Conservation (phyloP, 495 filamentous ascomycete species). For the Xylaria castorea region DNA sequence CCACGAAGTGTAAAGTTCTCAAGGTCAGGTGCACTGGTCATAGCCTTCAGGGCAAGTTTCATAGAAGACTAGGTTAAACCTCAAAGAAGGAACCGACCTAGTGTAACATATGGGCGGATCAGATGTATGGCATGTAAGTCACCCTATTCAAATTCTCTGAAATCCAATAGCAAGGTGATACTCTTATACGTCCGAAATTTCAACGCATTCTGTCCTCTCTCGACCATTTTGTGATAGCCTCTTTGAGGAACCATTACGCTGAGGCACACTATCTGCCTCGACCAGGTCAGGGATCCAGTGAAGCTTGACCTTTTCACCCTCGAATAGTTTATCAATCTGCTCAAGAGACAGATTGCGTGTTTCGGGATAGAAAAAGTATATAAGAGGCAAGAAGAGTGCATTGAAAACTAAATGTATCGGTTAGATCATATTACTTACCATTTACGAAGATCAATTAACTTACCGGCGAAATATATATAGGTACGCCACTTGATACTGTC, state of each 20-base stretch:
- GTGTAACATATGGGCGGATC: not conserved
- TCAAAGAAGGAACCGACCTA: not conserved
- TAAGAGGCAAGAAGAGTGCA: conserved; percentile 63
- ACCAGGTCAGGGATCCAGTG: conserved; percentile 7
- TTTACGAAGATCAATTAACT: not conserved
- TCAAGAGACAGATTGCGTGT: conserved; percentile 59
- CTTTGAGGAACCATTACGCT: not conserved
- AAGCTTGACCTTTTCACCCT: conserved; percentile 40
- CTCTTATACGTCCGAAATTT: not conserved
- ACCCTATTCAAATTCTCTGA: not conserved
- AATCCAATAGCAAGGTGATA: not conserved
- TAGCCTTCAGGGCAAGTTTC: not conserved
- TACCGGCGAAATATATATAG: conserved; percentile 56
- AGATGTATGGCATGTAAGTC: not conserved
- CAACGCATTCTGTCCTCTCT: not conserved
- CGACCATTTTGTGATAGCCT: not conserved
- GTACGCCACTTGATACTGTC: conserved; percentile 54
- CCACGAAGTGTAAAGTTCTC: not conserved
- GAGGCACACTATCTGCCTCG: not conserved
- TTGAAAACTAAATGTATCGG: conserved; percentile 51
- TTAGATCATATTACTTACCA: not conserved
- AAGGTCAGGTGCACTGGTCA: not conserved
- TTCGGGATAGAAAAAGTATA: conserved; percentile 70
- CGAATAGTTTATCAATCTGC: conserved; percentile 58
- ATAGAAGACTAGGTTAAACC: not conserved